Evolutionary conservation across 768 basidiomycete genomes (phyloP).

Genomic region (Termitomyces sp.): DNA sequence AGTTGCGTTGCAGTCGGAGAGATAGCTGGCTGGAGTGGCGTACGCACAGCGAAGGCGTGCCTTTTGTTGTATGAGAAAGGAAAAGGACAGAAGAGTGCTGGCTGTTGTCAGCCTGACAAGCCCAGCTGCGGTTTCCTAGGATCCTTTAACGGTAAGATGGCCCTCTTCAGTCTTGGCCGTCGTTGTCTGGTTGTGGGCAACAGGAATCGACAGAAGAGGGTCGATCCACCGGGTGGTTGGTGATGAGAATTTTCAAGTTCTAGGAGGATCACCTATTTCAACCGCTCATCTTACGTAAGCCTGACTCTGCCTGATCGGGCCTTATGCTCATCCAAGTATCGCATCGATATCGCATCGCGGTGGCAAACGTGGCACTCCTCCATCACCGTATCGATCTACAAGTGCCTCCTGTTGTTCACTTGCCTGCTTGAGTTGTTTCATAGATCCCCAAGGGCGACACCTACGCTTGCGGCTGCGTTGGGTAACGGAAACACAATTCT

Average conservation of each 20-base stretch:
- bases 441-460: background rate
- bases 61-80: constrained; percentile 53
- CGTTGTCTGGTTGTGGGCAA: constrained; percentile 34
- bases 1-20: constrained; percentile 24
- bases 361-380: background rate
- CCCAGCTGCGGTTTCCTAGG: constrained; percentile 25
- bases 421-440: background rate
- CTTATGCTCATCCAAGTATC: background rate
- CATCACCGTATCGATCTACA: background rate
- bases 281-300: constrained; percentile 13
- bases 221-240: constrained; percentile 44
- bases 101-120: constrained; percentile 23
- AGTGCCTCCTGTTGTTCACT: background rate
- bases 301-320: constrained; percentile 2
- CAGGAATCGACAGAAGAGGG: constrained; percentile 44
- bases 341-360: background rate
- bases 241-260: constrained; percentile 19
- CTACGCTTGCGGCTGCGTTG: background rate
- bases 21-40: constrained; percentile 40
- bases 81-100: constrained; percentile 26
- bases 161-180: constrained; percentile 41
- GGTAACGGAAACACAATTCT: background rate
- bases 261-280: constrained; percentile 14
- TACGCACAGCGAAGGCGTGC: constrained; percentile 94
- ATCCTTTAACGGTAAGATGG: constrained; percentile 21